These are phyloP conservation scores for Cryphonectria parasitica DNA, from an alignment of 2,329 filamentous ascomycete species.

Conservation along the genomic window DNA sequence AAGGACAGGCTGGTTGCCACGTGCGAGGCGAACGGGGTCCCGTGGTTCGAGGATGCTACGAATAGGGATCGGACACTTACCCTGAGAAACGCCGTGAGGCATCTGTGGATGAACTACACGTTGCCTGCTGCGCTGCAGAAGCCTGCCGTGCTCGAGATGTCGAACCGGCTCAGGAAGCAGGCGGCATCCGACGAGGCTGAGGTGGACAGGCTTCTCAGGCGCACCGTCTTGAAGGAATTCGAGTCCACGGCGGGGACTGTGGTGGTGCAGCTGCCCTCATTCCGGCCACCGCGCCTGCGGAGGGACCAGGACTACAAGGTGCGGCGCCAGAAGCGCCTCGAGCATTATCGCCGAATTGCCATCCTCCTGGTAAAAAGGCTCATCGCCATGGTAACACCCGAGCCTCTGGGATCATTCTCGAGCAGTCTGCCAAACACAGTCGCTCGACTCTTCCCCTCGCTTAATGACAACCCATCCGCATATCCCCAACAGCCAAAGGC, in stretches of 20 bases:
- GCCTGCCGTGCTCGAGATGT: slow-evolving; percentile 64
- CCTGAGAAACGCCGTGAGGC: slow-evolving; percentile 76
- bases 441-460: slow-evolving; percentile 52
- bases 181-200: slow-evolving; percentile 51
- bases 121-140: slow-evolving; percentile 74
- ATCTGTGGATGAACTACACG: slow-evolving; percentile 59
- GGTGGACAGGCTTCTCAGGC: slow-evolving; percentile 58
- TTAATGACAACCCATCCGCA: slow-evolving; percentile 36
- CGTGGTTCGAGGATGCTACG: slow-evolving; percentile 84
- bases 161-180: slow-evolving; percentile 53
- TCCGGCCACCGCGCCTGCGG: slow-evolving; percentile 33
- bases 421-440: slow-evolving; percentile 50
- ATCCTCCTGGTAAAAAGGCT: slow-evolving; percentile 52
- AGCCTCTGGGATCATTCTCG: slow-evolving; percentile 47
- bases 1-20: slow-evolving; percentile 77
- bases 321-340: slow-evolving; percentile 36
- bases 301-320: slow-evolving; percentile 30
- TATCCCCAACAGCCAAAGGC: slow-evolving; percentile 33
- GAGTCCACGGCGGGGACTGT: slow-evolving; percentile 53
- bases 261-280: slow-evolving; percentile 49
- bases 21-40: slow-evolving; percentile 67
- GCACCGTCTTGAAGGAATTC: slow-evolving; percentile 51
- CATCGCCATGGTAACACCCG: slow-evolving; percentile 55
- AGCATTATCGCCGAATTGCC: slow-evolving; percentile 49
- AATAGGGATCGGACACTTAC: slow-evolving; percentile 81